Percentiles rank a stretch among this genome's conserved stretches.
Conservation (phyloP, 1,139 yeast species). For the Yamadazyma songkhlaensis region DNA sequence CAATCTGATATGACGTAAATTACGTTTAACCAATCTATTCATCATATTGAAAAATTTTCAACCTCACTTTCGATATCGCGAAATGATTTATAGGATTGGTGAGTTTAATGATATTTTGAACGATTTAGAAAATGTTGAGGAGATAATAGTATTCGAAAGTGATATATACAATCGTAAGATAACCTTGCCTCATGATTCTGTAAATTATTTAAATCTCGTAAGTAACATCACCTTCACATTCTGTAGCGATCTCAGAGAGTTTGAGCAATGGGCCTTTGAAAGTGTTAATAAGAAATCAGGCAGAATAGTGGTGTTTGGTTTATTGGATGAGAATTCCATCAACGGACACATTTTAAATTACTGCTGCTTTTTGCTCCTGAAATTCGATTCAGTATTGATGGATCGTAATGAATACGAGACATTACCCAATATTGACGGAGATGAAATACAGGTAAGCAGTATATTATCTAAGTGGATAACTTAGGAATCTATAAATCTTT, state of each 20-base stretch:
- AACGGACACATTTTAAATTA: constrained; percentile 4
- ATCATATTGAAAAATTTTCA: constrained; percentile 6
- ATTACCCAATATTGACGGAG: constrained; percentile 2
- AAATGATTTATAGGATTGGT: constrained; percentile 1
- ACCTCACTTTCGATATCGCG: neutral
- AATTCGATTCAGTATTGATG: neutral
- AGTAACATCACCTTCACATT: neutral
- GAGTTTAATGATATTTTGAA: constrained; percentile 1
- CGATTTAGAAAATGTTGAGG: constrained; percentile 1
- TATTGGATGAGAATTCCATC: neutral
- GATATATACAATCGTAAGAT: constrained; percentile 3
- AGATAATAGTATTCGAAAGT: constrained; percentile 7
- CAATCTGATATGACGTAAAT: constrained; percentile 3
- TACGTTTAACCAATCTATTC: constrained; percentile 1
- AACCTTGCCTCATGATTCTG: neutral
- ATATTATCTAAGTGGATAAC: constrained; percentile 7
- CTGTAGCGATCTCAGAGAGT: constrained; percentile 3
- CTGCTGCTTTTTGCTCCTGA: constrained; percentile 3
- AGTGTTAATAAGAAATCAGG: neutral
- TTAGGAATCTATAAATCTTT: too few relatives aligned
- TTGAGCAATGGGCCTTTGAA: constrained; percentile 2
- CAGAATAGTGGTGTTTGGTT: neutral
- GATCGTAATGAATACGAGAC: neutral
- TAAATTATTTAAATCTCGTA: constrained; percentile 1
- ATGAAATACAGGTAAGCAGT: neutral